These are phyloP conservation scores for Lunularia cruciata DNA, from an alignment of 225 moss, liverwort and hornwort species.

Conservation along the genomic window DNA sequence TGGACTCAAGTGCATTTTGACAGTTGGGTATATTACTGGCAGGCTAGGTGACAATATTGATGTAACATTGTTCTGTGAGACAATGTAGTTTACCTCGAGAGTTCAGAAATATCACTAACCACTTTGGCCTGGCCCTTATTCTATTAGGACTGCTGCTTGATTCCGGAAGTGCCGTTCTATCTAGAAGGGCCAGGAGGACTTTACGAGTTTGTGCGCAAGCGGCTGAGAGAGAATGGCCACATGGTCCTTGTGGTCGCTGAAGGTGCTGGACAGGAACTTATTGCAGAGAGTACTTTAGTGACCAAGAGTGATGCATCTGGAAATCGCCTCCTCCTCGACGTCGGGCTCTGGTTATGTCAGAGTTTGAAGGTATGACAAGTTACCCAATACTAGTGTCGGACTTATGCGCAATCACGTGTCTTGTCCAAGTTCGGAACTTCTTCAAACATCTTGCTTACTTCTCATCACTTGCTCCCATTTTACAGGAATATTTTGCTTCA, in stretches of 20 bases:
- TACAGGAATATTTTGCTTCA: slow-evolving; percentile 41
- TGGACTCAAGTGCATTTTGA: too few relatives aligned
- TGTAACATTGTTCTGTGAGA: background rate
- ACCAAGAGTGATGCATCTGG: slow-evolving; percentile 57
- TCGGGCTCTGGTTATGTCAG: slow-evolving; percentile 61
- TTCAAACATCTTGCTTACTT: too few relatives aligned
- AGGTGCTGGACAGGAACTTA: slow-evolving; percentile 65
- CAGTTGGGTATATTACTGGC: too few relatives aligned
- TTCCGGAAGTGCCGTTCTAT: slow-evolving; percentile 70
- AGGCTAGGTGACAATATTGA: too few relatives aligned
- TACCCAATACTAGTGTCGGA: background rate
- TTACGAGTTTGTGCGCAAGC: slow-evolving; percentile 46
- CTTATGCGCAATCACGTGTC: background rate
- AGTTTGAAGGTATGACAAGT: slow-evolving; percentile 45
- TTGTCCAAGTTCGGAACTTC: too few relatives aligned
- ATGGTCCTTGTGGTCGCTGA: slow-evolving; percentile 68
- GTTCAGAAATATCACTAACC: background rate
- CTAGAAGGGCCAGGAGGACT: slow-evolving; percentile 59
- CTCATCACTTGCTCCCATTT: too few relatives aligned
- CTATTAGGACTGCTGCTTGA: slow-evolving; percentile 64
- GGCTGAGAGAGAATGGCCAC: slow-evolving; percentile 57
- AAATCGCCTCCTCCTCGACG: slow-evolving; percentile 53
- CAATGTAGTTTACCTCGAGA: background rate
- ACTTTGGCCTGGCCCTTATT: background rate
- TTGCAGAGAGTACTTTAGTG: slow-evolving; percentile 40